Evolutionary conservation across 2,329 filamentous ascomycete genomes (phyloP).

Genomic region (Aspergillus glaucus): DNA sequence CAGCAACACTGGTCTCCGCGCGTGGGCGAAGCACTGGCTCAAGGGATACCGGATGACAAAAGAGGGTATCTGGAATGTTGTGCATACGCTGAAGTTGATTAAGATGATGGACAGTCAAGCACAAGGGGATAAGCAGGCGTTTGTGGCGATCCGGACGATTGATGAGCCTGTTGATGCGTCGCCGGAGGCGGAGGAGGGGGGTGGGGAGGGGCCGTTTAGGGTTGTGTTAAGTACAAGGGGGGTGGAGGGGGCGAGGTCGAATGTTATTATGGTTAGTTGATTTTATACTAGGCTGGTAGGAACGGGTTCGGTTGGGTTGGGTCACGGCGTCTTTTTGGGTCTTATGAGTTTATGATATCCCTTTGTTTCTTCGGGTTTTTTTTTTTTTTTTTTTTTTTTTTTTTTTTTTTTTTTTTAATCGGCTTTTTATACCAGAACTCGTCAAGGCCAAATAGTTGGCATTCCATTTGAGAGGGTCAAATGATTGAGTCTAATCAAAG

Average conservation of each 20-base stretch:
- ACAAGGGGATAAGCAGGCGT: background rate
- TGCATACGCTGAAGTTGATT: slow-evolving; percentile 4
- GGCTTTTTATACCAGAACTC: no score
- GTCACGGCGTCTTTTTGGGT: no score
- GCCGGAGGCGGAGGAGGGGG: background rate
- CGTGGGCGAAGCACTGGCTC: slow-evolving; percentile 7
- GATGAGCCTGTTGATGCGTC: slow-evolving; percentile 4
- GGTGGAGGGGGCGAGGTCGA: background rate
- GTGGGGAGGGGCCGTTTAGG: background rate
- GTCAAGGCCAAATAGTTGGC: no score
- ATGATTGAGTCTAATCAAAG: no score
- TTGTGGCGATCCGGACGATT: slow-evolving; percentile 1
- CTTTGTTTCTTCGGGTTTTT: no score
- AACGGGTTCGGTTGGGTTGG: no score
- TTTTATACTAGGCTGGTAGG: no score
- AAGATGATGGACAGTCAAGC: slow-evolving; percentile 1
- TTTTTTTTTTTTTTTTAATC: no score
- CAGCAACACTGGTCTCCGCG: slow-evolving; percentile 5
- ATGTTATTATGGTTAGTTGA: background rate
- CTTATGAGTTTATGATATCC: no score
- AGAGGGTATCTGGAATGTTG: slow-evolving; percentile 9
- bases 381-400: no score
- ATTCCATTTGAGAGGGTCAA: no score
- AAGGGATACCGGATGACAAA: slow-evolving; percentile 1
- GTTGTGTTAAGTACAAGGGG: background rate